Base-by-base conservation (phyloP, 805 yeast genomes). In the Candida ovalis region DNA sequence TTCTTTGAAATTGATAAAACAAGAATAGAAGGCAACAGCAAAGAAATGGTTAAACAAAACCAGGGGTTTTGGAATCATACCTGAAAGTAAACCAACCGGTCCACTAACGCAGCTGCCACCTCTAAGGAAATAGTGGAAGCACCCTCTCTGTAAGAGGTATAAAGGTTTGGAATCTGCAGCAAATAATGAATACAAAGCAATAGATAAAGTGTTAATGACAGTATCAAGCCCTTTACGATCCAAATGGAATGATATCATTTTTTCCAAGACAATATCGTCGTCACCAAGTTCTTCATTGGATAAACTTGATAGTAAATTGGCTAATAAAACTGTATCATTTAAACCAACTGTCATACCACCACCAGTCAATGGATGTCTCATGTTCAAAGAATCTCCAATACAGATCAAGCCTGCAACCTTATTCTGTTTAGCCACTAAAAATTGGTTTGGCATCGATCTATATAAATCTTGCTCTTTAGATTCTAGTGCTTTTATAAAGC, bases 271-370 rank as follows among this genome's bases (percentile, higher is more conserved):
- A 4, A 69, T 58, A 15, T 69, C 77, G 56, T 83, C 75, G 62
- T 90, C 85, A 23, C 62, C 62, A 43, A 94, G 74, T 45, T 77
- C 80, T 5, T 74, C 75, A 12, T 81, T 77, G 1, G 71, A 60
- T 45, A 75, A 59, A 46, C 85, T 79, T 8, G 80, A 73, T 45
- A 94, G 72, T 36, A 87, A 68, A 56, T 78, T 76, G 18, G 87
- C 81, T 41, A 90, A 73, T 30, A 86, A 63, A 0, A 77, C 85
- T 3, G 88, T 87, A 67, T 94, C 99, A 62, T 83, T 87, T 51
- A 94, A 72, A 2, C 97, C 97, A 39, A 94, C 99, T 23, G 98
- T 90, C 99, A 94, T 94, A 52, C 99, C 99, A 54, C 99, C 99
- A 45, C 99, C 99, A 1, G 98, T 94, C 52, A 94, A 77, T 24